Evolutionary conservation across 1,284 basidiomycete species (phyloP).

Genomic region (Neotropicomus parvogracilis): DNA sequence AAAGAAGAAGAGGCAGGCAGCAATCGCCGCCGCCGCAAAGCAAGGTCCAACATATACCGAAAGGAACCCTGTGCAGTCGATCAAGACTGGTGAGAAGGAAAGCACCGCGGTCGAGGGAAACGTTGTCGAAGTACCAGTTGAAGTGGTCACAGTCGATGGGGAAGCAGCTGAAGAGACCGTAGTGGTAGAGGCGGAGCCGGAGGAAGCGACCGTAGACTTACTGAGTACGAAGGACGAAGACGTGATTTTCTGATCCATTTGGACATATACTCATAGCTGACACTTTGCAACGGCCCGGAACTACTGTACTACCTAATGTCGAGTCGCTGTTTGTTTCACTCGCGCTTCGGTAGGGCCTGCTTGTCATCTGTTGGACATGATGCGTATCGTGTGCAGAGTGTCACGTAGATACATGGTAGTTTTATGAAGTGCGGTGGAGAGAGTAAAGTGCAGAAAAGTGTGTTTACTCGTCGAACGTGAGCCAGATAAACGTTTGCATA

Average conservation of each 20-base stretch:
- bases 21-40: slow-evolving; percentile 26
- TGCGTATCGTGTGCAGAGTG: slow-evolving; percentile 48
- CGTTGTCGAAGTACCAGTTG: slow-evolving; percentile 23
- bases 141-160: slow-evolving; percentile 10
- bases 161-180: slow-evolving; percentile 5
- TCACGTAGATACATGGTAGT: slow-evolving; percentile 53
- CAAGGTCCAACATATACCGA: slow-evolving; percentile 17
- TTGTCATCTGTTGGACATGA: slow-evolving; percentile 34
- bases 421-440: slow-evolving; percentile 40
- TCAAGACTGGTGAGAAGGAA: slow-evolving; percentile 22
- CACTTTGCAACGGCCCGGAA: slow-evolving; percentile 1
- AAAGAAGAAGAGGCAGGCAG: slow-evolving; percentile 80
- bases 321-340: slow-evolving; percentile 4
- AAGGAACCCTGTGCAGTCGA: slow-evolving; percentile 28
- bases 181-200: slow-evolving; percentile 15
- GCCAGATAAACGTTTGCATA: slow-evolving; percentile 12
- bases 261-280: slow-evolving; percentile 15
- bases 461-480: slow-evolving; percentile 24
- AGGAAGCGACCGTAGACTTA: slow-evolving; percentile 51
- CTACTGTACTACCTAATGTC: slow-evolving; percentile 16
- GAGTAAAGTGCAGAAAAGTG: slow-evolving; percentile 25
- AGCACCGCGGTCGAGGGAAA: neutral
- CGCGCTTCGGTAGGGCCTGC: neutral
- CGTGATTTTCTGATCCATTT: slow-evolving; percentile 71
- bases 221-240: slow-evolving; percentile 86